Base-by-base conservation (phyloP, 23 red algal species). In the Cyanidium caldarium region DNA sequence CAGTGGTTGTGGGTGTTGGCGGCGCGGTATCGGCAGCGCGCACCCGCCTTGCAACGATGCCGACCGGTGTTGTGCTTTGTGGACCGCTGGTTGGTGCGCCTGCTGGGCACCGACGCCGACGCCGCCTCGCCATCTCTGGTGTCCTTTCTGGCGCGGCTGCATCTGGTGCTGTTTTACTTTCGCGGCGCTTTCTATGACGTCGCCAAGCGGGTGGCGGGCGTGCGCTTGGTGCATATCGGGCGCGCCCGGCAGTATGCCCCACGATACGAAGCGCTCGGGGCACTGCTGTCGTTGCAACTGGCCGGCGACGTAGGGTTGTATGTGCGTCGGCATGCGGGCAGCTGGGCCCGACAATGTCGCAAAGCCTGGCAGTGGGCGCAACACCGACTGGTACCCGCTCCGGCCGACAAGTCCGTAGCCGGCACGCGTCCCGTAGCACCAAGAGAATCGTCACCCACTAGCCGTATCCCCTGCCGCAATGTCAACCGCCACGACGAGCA, bases 121-220 rank as follows among this genome's bases (percentile, higher is more conserved):
- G 51, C 51, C 5, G 3, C 31, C 7, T 10, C 51, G 31, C n/a
- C n/a, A n/a, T n/a, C n/a, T n/a, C 23, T 61, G n/a, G 5, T 61
- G 5, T 28, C 19, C 7, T 61, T 16, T 16, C 51, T 61, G n/a
- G 21, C 21, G 10, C 51, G 51, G 7, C 3, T 61, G 23, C 51
- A 61, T 28, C 51, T 61, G 7, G 51, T 28, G 31, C 51, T 61
- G 51, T 61, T 61, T 28, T 61, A 61, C 31, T 61, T 61, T 10
- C 31, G 31, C 31, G 51, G 51, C 10, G n/a, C n/a, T 28, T 61
- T 28, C 51, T 61, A 61, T 61, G 51, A 61, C 10, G 10, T 25
- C 7, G 51, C 51, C 7, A 61, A 61, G 23, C 7, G 51, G 10
- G n/a, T 61, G 19, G 51, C 51, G 7, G 51, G 51, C 5, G 51